Percentiles rank a stretch among this genome's conserved stretches.
These are phyloP conservation scores for Tylopilus sp. DNA, from an alignment of 1,284 basidiomycete species.

Conservation along the genomic window DNA sequence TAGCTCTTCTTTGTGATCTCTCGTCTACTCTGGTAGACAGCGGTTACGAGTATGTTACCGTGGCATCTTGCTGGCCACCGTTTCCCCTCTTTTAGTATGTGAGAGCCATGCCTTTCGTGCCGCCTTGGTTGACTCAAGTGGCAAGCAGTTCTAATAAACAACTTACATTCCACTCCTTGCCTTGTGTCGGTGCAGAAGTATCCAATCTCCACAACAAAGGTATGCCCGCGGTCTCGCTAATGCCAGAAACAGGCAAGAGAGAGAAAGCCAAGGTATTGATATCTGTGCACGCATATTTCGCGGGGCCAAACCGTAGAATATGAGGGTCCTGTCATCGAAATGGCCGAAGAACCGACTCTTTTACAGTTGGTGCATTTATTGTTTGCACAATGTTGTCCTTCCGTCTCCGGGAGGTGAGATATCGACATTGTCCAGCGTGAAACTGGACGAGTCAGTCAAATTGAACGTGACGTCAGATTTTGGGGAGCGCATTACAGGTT, in stretches of 20 bases:
- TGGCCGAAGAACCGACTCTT: conserved; percentile 60
- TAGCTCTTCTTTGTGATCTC: too few relatives aligned
- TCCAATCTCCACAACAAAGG: conserved; percentile 51
- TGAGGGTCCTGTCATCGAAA: conserved; percentile 56
- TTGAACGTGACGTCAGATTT: too few relatives aligned
- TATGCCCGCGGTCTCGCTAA: conserved; percentile 59
- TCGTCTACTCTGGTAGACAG: too few relatives aligned
- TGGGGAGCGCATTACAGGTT: too few relatives aligned
- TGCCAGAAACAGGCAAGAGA: conserved; percentile 54
- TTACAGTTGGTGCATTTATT: conserved; percentile 51
- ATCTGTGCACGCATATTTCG: not conserved
- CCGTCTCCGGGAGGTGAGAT: too few relatives aligned
- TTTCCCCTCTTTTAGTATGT: conserved; percentile 75
- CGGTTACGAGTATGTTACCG: conserved; percentile 35
- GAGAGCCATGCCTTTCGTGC: not conserved
- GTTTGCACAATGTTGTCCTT: conserved; percentile 9
- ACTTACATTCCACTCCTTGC: conserved; percentile 34
- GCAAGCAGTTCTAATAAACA: conserved; percentile 72
- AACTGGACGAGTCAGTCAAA: too few relatives aligned
- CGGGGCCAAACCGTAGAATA: conserved; percentile 43
- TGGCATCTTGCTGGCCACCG: conserved; percentile 73
- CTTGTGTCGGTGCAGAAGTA: conserved; percentile 51
- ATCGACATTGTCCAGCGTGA: too few relatives aligned
- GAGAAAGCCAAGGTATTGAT: conserved; percentile 54
- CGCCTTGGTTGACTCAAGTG: not conserved